Evolutionary conservation across 2,329 filamentous ascomycete genomes (phyloP), one percentile per base, ranked within the genome.

Genomic region (Paracamarosporium sp.): DNA sequence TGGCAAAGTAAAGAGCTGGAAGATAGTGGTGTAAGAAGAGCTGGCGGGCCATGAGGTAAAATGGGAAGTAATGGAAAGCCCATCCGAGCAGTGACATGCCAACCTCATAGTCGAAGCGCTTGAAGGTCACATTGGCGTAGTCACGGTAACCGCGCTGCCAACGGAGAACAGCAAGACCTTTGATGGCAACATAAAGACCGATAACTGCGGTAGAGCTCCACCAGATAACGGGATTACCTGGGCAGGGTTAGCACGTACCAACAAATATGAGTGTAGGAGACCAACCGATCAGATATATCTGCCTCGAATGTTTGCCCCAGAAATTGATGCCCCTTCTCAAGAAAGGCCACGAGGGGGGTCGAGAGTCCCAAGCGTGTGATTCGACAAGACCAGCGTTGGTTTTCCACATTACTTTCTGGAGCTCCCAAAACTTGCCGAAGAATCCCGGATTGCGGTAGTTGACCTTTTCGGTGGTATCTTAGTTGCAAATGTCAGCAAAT

Each of bases 1-100:
- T 88, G 61, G 91, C 93, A 75, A 99, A 99, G 81, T 97, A 96
- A 13, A 99, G 86, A 2, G 95, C 95, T 0, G 95, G 95, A 79
- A 99, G 95, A 79, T 99, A 99, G 81, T 99, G 95, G 78, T 99
- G 95, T 61, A 99, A 83, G 85, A 99, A 99, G 33, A 99, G 88
- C 80, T 99, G 95, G 68, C 95, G 93, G 75, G 95, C 88, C 95
- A 99, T 98, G 56, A 99, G 86, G 82, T 88, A 99, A 82, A 99
- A 99, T 11, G 95, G 95, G 83, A 99, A 98, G 82, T 97, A 99
- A 80, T 99, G 95, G 78, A 99, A 90, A 46, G 91, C 92, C 95
- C 95, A 99, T 66, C 91, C 95, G 8, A 99, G 86, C 30, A 97
- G 90, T 17, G 88, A 92, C 52, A 88, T 92, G 60, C 95, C 95